Base-by-base conservation (phyloP, 495 filamentous ascomycete genomes). In the Arthonia radiata region DNA sequence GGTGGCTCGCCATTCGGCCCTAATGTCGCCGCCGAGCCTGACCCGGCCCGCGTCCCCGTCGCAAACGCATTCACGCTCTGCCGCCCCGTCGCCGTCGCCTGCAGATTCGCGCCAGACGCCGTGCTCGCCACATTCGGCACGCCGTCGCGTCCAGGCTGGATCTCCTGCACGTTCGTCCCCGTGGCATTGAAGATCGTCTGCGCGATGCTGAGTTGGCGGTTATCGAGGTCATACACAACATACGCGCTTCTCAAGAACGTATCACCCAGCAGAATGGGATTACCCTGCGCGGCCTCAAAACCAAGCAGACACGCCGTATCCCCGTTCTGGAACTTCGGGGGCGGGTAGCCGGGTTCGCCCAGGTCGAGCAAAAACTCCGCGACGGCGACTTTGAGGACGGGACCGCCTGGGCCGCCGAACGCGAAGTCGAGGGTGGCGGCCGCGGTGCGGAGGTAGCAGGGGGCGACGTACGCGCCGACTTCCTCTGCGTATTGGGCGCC, bases 171-270 rank as follows among this genome's bases (percentile, higher is more conserved):
- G 24, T 65, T 57, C 13, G 57, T 57, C 3, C 46, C 37, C 0
- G 69, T 73, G 3, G 65, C 49, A 40, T 92, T 79, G 49, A 89
- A 91, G 24, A 64, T 66, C 1, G 83, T 86, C 40, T 76, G 73
- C 8, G 79, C 83, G 21, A 97, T 47, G 7, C 71, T 73, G 31
- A 97, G 82, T 48, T 80, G 60, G 47, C 92, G 79, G 42, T 83
- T 91, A 9, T 56, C 59, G 10, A 93, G 52, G 38, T 93, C 82
- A 40, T 81, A 93, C 0, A 97, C 83, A 15, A 92, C 67, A 39
- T 93, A 97, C 0, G 82, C 80, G 18, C 69, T 76, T 30, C 86
- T 64, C 10, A 97, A 56, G 52, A 93, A 97, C 0, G 83, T 93
- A 43, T 97, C 83, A 8, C 83, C 83, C 17, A 97, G 50, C 3